Evolutionary conservation across 495 filamentous ascomycete genomes (phyloP).

Genomic region (Bryoglossum gracile): DNA sequence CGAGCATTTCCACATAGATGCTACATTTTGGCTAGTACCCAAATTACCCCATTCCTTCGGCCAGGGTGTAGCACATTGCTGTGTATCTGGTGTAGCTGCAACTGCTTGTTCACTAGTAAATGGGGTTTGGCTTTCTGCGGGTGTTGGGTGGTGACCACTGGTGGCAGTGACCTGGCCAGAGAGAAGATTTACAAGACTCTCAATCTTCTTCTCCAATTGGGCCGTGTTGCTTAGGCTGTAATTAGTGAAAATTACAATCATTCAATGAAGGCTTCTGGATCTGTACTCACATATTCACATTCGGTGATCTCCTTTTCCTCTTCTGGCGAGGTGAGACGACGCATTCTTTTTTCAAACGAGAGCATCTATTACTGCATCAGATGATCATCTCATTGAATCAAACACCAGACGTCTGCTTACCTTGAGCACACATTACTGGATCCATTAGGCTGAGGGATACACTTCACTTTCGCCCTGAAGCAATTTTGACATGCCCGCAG

Average conservation of each 20-base stretch:
- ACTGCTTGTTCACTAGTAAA: neutral
- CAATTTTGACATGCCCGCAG: slow-evolving; percentile 13
- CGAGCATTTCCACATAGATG: too few relatives aligned
- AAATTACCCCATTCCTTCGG: too few relatives aligned
- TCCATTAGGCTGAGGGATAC: slow-evolving; percentile 7
- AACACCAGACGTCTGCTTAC: neutral
- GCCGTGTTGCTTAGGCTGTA: slow-evolving; percentile 13
- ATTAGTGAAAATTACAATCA: neutral
- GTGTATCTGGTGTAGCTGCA: neutral
- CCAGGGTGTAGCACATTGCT: too few relatives aligned
- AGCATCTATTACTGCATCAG: slow-evolving; percentile 15
- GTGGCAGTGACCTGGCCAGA: neutral
- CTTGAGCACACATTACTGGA: slow-evolving; percentile 9
- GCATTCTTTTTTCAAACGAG: slow-evolving; percentile 17
- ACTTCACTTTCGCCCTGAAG: slow-evolving; percentile 17
- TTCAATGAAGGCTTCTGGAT: neutral
- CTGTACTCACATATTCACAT: slow-evolving; percentile 6
- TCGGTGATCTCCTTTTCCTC: slow-evolving; percentile 19
- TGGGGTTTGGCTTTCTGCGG: slow-evolving; percentile 8
- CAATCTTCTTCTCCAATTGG: slow-evolving; percentile 20
- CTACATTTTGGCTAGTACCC: too few relatives aligned
- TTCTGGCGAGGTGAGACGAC: neutral
- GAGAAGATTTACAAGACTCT: slow-evolving; percentile 20
- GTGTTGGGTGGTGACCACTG: neutral
- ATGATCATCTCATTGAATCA: neutral